phyloP scores from a whole-genome alignment of 1,284 basidiomycete genomes.

The Sphaerobolus stellatus region DNA sequence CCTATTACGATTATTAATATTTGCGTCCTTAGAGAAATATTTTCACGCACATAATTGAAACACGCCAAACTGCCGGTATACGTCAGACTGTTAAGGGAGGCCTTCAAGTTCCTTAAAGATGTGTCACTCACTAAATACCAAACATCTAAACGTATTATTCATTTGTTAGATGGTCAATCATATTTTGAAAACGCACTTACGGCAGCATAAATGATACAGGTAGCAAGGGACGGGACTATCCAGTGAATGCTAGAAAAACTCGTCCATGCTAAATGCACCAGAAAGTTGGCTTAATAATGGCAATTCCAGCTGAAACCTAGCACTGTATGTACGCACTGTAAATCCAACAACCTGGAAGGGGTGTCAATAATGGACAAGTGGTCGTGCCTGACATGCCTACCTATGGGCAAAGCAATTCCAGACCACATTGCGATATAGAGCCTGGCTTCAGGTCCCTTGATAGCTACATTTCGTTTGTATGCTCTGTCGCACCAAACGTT shows the following conservation, averaged over 20 bases:
- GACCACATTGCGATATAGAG: slow-evolving; percentile 67
- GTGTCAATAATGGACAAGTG: background rate
- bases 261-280: slow-evolving; percentile 53
- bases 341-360: slow-evolving; percentile 26
- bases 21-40: background rate
- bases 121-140: slow-evolving; percentile 7
- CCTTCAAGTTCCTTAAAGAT: background rate
- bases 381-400: slow-evolving; percentile 40
- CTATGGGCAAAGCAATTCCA: slow-evolving; percentile 58
- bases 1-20: background rate
- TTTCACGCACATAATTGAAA: slow-evolving; percentile 9
- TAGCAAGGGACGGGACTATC: slow-evolving; percentile 57
- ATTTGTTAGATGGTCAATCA: background rate
- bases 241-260: slow-evolving; percentile 53
- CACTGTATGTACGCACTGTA: slow-evolving; percentile 19
- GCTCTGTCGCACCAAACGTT: slow-evolving; percentile 6
- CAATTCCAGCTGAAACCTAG: background rate
- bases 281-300: background rate
- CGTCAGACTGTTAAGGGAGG: background rate
- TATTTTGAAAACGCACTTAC: background rate
- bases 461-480: slow-evolving; percentile 41
- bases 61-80: background rate
- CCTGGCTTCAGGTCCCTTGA: slow-evolving; percentile 69
- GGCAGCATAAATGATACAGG: slow-evolving; percentile 24
- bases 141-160: slow-evolving; percentile 1